Percentiles rank a stretch among this genome's conserved stretches.
Conservation (phyloP, 805 yeast genomes). For the Deakozyma indianensis region DNA sequence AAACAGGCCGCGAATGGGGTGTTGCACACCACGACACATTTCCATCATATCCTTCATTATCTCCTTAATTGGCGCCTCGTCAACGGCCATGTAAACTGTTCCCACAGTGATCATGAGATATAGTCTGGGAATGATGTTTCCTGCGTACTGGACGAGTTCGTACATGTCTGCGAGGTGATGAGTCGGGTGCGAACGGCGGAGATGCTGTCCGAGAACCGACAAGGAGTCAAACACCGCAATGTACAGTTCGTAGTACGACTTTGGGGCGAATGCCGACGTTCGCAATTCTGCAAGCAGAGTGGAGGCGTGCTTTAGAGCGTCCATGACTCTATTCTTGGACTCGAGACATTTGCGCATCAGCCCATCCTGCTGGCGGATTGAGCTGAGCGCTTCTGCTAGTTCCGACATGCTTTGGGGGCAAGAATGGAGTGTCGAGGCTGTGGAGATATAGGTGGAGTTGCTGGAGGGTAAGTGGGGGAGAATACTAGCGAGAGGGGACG, state of each 20-base stretch:
- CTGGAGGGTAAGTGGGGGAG: no score
- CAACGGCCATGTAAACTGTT: conserved; percentile 64
- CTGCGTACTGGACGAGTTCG: conserved; percentile 85
- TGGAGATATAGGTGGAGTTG: no score
- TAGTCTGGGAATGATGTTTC: conserved; percentile 81
- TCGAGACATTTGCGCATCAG: conserved; percentile 68
- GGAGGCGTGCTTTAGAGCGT: conserved; percentile 78
- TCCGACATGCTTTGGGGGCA: no score
- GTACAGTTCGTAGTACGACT: conserved; percentile 86
- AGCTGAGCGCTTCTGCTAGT: background rate
- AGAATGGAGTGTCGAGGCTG: no score
- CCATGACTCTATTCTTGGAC: conserved; percentile 58
- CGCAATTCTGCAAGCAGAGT: conserved; percentile 70
- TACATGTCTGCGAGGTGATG: conserved; percentile 78
- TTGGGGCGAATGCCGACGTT: conserved; percentile 63
- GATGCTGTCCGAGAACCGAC: conserved; percentile 46
- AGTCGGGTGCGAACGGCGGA: conserved; percentile 52
- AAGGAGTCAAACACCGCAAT: conserved; percentile 73
- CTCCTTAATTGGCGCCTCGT: conserved; percentile 69
- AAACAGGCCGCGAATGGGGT: conserved; percentile 85
- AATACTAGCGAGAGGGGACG: no score
- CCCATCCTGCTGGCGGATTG: conserved; percentile 53
- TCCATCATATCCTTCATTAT: conserved; percentile 93
- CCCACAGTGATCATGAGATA: conserved; percentile 95
- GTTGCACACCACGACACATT: conserved; percentile 95